Conservation (phyloP, 305 asterid genomes). For the Fraxinus nigra region DNA sequence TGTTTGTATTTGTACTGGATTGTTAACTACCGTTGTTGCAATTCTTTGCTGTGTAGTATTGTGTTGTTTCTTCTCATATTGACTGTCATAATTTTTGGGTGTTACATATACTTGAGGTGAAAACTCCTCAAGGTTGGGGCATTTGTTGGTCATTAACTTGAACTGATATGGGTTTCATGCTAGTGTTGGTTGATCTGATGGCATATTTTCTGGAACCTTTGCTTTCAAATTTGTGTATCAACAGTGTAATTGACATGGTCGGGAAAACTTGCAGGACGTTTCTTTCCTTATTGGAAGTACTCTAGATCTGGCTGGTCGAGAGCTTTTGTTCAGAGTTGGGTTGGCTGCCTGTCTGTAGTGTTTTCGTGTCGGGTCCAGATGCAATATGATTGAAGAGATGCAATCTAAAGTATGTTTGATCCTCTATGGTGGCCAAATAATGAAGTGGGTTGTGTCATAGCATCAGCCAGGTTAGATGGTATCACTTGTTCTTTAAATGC, state of each 20-base stretch:
- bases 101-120: background rate
- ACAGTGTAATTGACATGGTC: constrained; percentile 6
- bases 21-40: background rate
- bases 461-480: background rate
- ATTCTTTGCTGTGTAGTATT: background rate
- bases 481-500: constrained; percentile 19
- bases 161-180: background rate
- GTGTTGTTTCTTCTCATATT: background rate
- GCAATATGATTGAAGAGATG: constrained; percentile 16
- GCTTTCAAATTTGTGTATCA: background rate
- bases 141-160: background rate
- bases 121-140: background rate
- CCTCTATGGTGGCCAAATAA: constrained; percentile 24
- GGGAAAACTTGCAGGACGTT: constrained; percentile 28
- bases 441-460: constrained; percentile 21
- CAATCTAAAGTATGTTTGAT: constrained; percentile 13
- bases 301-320: constrained; percentile 27
- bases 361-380: constrained; percentile 13
- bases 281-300: constrained; percentile 11
- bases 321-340: constrained; percentile 27
- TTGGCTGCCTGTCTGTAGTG: constrained; percentile 17
- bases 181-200: background rate
- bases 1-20: background rate
- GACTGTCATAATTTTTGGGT: background rate
- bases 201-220: background rate